A percentile compares a stretch with the other conserved stretches of the same genome.
These are phyloP conservation scores for Phylloporus sp. DNA, from an alignment of 768 basidiomycete genomes.

Conservation along the genomic window DNA sequence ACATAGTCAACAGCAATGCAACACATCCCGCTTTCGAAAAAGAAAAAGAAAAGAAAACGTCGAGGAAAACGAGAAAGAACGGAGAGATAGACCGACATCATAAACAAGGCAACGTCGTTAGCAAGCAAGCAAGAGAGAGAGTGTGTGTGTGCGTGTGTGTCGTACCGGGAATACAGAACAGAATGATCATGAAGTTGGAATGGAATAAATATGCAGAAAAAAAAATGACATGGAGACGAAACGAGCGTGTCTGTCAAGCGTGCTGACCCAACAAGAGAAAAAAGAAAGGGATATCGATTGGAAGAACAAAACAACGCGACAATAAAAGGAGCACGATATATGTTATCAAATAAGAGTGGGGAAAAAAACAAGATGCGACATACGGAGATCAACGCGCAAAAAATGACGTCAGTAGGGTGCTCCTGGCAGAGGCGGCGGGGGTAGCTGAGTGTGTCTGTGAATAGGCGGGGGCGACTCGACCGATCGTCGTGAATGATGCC, in stretches of 20 bases:
- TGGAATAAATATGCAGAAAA: background rate
- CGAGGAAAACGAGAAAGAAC: too few species aligned
- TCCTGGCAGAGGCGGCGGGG: conserved; percentile 11
- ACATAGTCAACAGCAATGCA: too few species aligned
- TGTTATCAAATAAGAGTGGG: conserved; percentile 16
- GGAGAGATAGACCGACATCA: too few species aligned
- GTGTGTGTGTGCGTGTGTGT: too few species aligned
- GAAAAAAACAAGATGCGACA: background rate
- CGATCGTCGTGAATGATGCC: conserved; percentile 8
- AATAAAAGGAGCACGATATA: conserved; percentile 11
- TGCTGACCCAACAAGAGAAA: background rate
- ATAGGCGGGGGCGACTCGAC: conserved; percentile 7
- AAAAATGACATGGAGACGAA: background rate
- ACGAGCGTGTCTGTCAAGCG: background rate
- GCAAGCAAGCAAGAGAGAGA: too few species aligned
- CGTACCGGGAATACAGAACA: background rate
- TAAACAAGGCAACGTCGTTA: too few species aligned
- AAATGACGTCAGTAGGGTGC: conserved; percentile 12
- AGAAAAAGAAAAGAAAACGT: too few species aligned
- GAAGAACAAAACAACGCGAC: background rate
- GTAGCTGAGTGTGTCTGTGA: background rate
- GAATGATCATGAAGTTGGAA: background rate
- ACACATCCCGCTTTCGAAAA: too few species aligned
- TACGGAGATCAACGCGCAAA: too few species aligned
- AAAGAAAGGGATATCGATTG: conserved; percentile 8